These are phyloP conservation scores for Schizophyllum amplum DNA, from an alignment of 1,284 basidiomycete species.

Conservation along the genomic window DNA sequence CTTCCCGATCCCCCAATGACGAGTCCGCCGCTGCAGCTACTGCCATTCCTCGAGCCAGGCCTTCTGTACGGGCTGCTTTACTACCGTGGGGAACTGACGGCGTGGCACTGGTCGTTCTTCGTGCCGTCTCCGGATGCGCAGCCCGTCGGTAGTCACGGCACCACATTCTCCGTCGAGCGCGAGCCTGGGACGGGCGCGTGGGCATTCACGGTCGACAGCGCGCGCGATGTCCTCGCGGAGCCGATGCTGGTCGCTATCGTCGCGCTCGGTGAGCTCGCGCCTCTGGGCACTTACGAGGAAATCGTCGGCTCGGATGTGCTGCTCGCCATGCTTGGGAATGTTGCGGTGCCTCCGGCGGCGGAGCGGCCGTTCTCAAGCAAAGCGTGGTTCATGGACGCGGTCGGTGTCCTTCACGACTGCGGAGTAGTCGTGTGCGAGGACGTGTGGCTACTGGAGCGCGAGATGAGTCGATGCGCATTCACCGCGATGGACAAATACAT, in stretches of 20 bases:
- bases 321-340: constrained; percentile 31
- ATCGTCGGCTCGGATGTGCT: constrained; percentile 31
- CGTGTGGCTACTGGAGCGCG: constrained; percentile 35
- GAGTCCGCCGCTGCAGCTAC: background rate
- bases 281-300: constrained; percentile 32
- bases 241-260: constrained; percentile 34
- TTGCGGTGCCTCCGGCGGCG: constrained; percentile 25
- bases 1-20: background rate
- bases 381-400: constrained; percentile 37
- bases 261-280: constrained; percentile 28
- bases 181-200: constrained; percentile 23
- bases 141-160: constrained; percentile 33
- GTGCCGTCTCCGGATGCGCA: constrained; percentile 26
- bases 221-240: constrained; percentile 26
- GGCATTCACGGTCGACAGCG: constrained; percentile 28
- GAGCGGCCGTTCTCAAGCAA: constrained; percentile 31
- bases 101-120: constrained; percentile 41
- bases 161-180: constrained; percentile 32
- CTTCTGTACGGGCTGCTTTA: constrained; percentile 34
- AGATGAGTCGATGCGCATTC: constrained; percentile 34
- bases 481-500: constrained; percentile 38
- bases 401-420: constrained; percentile 35
- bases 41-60: constrained; percentile 22
- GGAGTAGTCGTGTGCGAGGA: constrained; percentile 37
- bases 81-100: constrained; percentile 34